Percentiles rank a stretch among this genome's conserved stretches.
Conservation (phyloP, 202 grass and related monocot genomes). For the Schoenoplectus tabernaemontani region DNA sequence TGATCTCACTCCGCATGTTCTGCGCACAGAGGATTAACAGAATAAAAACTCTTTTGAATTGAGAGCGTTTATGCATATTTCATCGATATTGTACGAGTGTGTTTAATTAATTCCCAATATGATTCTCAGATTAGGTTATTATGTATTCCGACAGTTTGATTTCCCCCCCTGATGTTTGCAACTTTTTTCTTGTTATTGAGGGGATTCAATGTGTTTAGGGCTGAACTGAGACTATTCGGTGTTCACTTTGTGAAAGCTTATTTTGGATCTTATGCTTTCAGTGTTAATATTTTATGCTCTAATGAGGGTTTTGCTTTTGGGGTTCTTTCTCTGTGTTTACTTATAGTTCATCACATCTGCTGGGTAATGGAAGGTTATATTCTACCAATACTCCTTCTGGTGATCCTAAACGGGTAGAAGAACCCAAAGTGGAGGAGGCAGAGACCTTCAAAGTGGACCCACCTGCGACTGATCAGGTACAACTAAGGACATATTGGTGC, state of each 20-base stretch:
- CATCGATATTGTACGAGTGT: not conserved
- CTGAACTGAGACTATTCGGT: not conserved
- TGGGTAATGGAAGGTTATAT: conserved; percentile 41
- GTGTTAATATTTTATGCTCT: not conserved
- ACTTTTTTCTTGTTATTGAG: not conserved
- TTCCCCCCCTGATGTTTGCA: not conserved
- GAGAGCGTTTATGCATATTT: not conserved
- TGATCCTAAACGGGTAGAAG: conserved; percentile 30
- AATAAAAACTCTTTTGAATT: not conserved
- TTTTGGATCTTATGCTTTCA: not conserved
- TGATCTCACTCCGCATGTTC: not conserved
- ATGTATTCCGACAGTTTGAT: not conserved
- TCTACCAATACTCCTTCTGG: conserved; percentile 33
- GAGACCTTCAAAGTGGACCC: conserved; percentile 45
- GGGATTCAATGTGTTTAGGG: not conserved
- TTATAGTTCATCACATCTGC: conserved; percentile 29
- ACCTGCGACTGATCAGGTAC: conserved; percentile 64
- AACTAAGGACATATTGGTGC: not conserved
- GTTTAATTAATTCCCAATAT: not conserved
- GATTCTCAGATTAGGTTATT: not conserved
- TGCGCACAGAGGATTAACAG: not conserved
- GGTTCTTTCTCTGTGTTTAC: conserved; percentile 3
- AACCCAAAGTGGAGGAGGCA: conserved; percentile 76
- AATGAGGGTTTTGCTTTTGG: not conserved
- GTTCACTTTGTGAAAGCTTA: not conserved